Percentiles rank a stretch among this genome's conserved stretches.
phyloP scores from a whole-genome alignment of 768 basidiomycete genomes.

The Chalciporus chontae region DNA sequence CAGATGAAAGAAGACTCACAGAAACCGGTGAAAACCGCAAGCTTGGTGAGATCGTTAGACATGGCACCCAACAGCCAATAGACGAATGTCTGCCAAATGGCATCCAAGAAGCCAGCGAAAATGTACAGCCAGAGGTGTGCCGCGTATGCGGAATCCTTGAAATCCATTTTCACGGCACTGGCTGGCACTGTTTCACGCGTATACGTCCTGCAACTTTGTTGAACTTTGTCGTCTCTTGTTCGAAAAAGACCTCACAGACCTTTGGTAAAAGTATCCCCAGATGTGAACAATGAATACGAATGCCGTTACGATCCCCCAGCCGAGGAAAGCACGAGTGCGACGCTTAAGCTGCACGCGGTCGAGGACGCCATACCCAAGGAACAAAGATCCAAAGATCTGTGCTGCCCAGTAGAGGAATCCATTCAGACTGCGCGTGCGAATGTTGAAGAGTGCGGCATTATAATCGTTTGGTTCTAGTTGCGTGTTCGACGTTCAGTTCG shows the following conservation, averaged over 20 bases:
- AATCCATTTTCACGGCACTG: constrained; percentile 50
- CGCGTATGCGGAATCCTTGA: constrained; percentile 51
- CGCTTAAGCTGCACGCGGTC: constrained; percentile 55
- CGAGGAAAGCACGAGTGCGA: constrained; percentile 66
- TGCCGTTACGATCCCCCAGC: constrained; percentile 58
- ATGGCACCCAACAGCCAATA: constrained; percentile 86
- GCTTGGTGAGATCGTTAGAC: constrained; percentile 77
- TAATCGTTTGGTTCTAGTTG: constrained; percentile 70
- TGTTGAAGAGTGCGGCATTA: constrained; percentile 78
- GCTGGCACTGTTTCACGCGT: constrained; percentile 49
- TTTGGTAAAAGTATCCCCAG: constrained; percentile 79
- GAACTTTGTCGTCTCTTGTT: not conserved
- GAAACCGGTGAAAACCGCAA: constrained; percentile 78
- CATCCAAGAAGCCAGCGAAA: constrained; percentile 70
- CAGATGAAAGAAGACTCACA: constrained; percentile 46
- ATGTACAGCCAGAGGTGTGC: constrained; percentile 61
- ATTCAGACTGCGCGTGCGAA: constrained; percentile 73
- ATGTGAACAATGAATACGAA: constrained; percentile 68
- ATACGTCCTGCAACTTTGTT: constrained; percentile 41
- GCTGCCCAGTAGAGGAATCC: constrained; percentile 77
- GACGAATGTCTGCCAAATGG: constrained; percentile 82
- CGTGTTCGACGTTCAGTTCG: constrained; percentile 8
- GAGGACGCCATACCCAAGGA: constrained; percentile 61
- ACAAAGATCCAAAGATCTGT: constrained; percentile 72
- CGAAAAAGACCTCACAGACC: constrained; percentile 37